Conservation (phyloP, 1,284 basidiomycete species). For the Leccinum griseonigrum region DNA sequence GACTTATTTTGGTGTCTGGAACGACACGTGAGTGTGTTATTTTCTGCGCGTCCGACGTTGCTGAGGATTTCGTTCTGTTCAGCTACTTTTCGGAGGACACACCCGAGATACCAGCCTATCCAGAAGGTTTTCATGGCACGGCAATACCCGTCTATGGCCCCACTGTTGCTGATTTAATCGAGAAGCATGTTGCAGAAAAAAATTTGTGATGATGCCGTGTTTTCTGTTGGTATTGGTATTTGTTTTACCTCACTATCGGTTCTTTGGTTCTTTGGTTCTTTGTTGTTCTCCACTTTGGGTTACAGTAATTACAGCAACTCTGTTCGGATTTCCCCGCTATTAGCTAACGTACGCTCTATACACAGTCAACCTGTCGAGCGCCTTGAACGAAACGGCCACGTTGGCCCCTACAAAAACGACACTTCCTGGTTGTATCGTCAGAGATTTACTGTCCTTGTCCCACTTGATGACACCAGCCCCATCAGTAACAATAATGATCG, state of each 20-base stretch:
- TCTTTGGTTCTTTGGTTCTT: slow-evolving; percentile 1
- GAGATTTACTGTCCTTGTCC: slow-evolving; percentile 35
- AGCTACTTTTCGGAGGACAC: slow-evolving; percentile 51
- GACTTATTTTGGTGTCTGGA: slow-evolving; percentile 77
- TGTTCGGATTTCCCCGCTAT: not conserved
- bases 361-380: slow-evolving; percentile 41
- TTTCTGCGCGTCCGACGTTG: not conserved
- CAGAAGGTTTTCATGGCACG: slow-evolving; percentile 73
- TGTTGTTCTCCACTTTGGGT: not conserved
- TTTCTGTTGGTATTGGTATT: not conserved
- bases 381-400: slow-evolving; percentile 41
- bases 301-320: not conserved
- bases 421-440: slow-evolving; percentile 65
- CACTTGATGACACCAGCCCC: slow-evolving; percentile 62
- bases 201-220: slow-evolving; percentile 10
- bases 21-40: slow-evolving; percentile 55
- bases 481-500: slow-evolving; percentile 75
- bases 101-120: slow-evolving; percentile 55
- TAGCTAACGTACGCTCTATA: slow-evolving; percentile 66
- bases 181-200: slow-evolving; percentile 49
- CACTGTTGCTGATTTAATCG: slow-evolving; percentile 52
- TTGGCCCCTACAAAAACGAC: slow-evolving; percentile 87
- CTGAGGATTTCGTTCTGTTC: not conserved
- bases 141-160: slow-evolving; percentile 67
- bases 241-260: not conserved